These are phyloP conservation scores for Misopates orontium DNA, from an alignment of 257 asterid genomes.

Conservation along the genomic window DNA sequence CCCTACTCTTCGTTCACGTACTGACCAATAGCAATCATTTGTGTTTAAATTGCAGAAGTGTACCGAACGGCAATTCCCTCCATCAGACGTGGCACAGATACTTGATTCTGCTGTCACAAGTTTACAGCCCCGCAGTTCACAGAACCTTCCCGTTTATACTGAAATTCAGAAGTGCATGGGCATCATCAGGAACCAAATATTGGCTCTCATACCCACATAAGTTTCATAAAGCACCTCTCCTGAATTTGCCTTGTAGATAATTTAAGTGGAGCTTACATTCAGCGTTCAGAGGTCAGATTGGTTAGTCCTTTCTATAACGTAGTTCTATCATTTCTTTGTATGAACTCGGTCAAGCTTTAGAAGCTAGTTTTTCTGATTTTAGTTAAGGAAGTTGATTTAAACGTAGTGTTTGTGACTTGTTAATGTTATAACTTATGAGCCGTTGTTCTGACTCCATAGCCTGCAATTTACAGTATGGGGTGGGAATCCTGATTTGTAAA, in stretches of 20 bases:
- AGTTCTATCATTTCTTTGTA: conserved; percentile 13
- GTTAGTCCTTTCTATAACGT: conserved; percentile 16
- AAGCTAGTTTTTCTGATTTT: conserved; percentile 23
- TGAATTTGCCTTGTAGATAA: conserved; percentile 41
- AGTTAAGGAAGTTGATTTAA: conserved; percentile 27
- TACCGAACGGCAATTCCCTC: conserved; percentile 93
- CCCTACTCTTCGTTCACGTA: neutral
- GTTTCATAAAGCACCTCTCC: conserved; percentile 17
- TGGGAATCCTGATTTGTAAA: conserved; percentile 30
- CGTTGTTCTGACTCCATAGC: conserved; percentile 22
- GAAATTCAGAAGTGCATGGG: conserved; percentile 97
- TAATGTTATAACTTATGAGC: conserved; percentile 7
- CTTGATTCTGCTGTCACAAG: conserved; percentile 85
- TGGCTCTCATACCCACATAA: conserved; percentile 62
- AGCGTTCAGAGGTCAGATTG: conserved; percentile 23
- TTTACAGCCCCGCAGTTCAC: conserved; percentile 74
- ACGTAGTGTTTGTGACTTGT: conserved; percentile 26
- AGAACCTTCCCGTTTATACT: conserved; percentile 72
- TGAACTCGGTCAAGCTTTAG: conserved; percentile 14
- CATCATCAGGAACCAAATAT: conserved; percentile 88
- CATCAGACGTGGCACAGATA: conserved; percentile 83
- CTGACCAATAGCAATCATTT: neutral
- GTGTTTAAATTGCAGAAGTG: conserved; percentile 64
- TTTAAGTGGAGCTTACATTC: conserved; percentile 20
- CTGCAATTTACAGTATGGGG: conserved; percentile 25